These are phyloP conservation scores for Phytophthora hibernalis DNA, from an alignment of 352 stramenopile species.

Conservation along the genomic window DNA sequence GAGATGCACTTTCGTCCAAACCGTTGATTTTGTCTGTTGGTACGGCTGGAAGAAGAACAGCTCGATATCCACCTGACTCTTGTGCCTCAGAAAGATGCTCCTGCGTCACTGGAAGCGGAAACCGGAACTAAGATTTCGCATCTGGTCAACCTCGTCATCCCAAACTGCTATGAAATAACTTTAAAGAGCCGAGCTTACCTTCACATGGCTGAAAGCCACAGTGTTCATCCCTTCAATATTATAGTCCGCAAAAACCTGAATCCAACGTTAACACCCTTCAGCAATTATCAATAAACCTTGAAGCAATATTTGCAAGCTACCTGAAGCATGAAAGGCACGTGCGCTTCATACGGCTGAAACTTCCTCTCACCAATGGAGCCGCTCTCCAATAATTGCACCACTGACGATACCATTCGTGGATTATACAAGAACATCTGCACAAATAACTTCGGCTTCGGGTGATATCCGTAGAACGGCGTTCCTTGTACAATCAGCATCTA, in stretches of 20 bases:
- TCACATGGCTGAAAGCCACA: conserved; percentile 73
- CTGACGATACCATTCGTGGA: conserved; percentile 55
- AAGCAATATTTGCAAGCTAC: conserved; percentile 32
- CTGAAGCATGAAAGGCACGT: conserved; percentile 91
- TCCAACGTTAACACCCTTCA: neutral
- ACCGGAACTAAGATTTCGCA: conserved; percentile 56
- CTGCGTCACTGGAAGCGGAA: conserved; percentile 66
- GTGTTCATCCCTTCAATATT: conserved; percentile 94
- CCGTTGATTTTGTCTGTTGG: conserved; percentile 45
- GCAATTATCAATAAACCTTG: neutral
- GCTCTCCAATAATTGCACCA: conserved; percentile 89
- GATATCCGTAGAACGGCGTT: conserved; percentile 92
- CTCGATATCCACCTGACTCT: conserved; percentile 26
- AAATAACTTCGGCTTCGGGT: conserved; percentile 77
- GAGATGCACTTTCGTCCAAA: conserved; percentile 25
- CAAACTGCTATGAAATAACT: neutral
- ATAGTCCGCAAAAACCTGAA: conserved; percentile 90
- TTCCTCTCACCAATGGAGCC: conserved; percentile 67
- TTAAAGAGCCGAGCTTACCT: conserved; percentile 38
- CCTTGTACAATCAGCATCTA: conserved; percentile 90
- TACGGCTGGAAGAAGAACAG: conserved; percentile 52
- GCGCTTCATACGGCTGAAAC: conserved; percentile 91
- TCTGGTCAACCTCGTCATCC: conserved; percentile 12
- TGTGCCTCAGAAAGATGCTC: conserved; percentile 43
- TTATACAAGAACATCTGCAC: conserved; percentile 92